Evolutionary conservation across 2,329 filamentous ascomycete genomes (phyloP).

Genomic region (Diaporthe destruens): DNA sequence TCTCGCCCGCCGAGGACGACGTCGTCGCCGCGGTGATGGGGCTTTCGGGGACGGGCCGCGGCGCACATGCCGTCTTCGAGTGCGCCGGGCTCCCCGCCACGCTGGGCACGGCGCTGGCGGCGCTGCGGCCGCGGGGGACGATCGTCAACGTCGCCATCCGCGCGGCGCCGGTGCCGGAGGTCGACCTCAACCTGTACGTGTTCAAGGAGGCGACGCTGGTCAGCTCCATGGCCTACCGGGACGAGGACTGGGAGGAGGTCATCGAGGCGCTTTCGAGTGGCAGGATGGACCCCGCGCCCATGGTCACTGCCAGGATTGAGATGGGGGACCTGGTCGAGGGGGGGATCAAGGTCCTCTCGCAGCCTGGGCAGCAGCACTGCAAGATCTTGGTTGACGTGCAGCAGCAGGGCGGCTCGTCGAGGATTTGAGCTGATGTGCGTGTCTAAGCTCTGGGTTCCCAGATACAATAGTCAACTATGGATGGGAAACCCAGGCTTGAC

Average conservation of each 20-base stretch:
- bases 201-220: constrained; percentile 53
- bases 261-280: constrained; percentile 43
- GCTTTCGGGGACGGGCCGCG: constrained; percentile 37
- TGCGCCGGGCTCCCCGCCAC: constrained; percentile 54
- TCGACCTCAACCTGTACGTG: constrained; percentile 66
- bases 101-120: constrained; percentile 49
- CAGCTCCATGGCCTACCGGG: constrained; percentile 42
- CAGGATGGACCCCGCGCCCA: constrained; percentile 57
- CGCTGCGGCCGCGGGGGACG: constrained; percentile 43
- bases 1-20: constrained; percentile 40
- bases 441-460: too few species aligned
- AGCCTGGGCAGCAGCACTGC: constrained; percentile 67
- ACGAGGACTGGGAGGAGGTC: constrained; percentile 46
- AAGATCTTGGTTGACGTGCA: constrained; percentile 61
- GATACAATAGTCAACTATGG: too few species aligned
- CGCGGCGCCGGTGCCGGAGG: constrained; percentile 53
- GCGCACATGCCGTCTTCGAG: constrained; percentile 44
- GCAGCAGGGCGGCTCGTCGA: too few species aligned
- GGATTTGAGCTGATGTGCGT: not conserved
- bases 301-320: constrained; percentile 66
- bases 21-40: constrained; percentile 33
- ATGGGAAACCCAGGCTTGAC: too few species aligned
- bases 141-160: constrained; percentile 46
- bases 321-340: constrained; percentile 63
- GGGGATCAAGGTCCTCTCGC: constrained; percentile 63